phyloP scores from a whole-genome alignment of 1,139 yeast species.

The Geotrichum australiense region DNA sequence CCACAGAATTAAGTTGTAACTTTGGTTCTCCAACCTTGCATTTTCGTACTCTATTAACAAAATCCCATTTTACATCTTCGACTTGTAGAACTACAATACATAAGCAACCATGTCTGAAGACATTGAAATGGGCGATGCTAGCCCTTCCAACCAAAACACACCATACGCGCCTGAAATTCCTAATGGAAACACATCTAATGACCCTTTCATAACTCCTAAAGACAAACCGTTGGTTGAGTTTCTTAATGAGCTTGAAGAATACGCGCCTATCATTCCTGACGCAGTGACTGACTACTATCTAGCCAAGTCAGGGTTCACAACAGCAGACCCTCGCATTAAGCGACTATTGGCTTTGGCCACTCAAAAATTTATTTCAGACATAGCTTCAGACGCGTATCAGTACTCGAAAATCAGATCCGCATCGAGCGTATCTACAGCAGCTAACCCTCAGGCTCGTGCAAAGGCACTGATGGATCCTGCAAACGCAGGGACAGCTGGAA shows the following conservation, averaged over 20 bases:
- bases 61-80: background rate
- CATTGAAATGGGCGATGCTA: background rate
- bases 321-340: slow-evolving; percentile 73
- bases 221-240: slow-evolving; percentile 86
- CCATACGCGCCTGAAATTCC: background rate
- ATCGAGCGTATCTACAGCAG: slow-evolving; percentile 72
- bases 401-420: slow-evolving; percentile 84
- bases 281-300: slow-evolving; percentile 95
- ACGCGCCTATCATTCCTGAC: slow-evolving; percentile 95
- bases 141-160: background rate
- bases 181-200: slow-evolving; percentile 25
- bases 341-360: slow-evolving; percentile 88
- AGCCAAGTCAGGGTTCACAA: slow-evolving; percentile 80
- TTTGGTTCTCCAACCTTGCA: no score
- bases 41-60: no score
- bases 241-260: slow-evolving; percentile 82
- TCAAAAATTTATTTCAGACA: slow-evolving; percentile 88
- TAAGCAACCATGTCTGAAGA: background rate
- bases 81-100: background rate
- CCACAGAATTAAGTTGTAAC: no score
- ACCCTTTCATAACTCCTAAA: slow-evolving; percentile 65
- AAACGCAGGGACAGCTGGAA: slow-evolving; percentile 38
- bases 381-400: slow-evolving; percentile 95
- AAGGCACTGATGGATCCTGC: slow-evolving; percentile 54
- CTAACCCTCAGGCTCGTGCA: slow-evolving; percentile 83